Conservation (phyloP, 163 green algal species). For the Scenedesmus sp. region DNA sequence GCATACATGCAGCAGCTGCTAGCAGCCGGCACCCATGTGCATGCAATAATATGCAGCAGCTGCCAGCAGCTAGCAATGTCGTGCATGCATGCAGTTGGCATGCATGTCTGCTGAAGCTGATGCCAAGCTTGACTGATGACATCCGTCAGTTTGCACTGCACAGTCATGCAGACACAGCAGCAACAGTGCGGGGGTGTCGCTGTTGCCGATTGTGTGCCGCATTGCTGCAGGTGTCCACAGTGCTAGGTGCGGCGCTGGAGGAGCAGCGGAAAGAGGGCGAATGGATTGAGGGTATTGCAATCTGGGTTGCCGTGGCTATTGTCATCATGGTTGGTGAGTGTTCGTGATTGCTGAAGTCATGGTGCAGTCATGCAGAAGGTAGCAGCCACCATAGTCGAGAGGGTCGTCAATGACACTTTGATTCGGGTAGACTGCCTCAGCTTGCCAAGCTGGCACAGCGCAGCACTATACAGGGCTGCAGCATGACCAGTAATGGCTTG, state of each 20-base stretch:
- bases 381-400: neutral
- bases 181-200: neutral
- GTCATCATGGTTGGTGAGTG: slow-evolving; percentile 90
- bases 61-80: neutral
- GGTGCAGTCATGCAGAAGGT: neutral
- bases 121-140: too few relatives aligned
- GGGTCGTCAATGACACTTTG: too few relatives aligned
- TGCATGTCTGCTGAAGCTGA: neutral
- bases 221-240: slow-evolving; percentile 81
- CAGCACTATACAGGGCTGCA: too few relatives aligned
- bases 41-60: slow-evolving; percentile 5
- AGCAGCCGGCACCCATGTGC: neutral
- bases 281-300: slow-evolving; percentile 95
- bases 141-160: neutral
- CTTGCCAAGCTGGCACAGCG: too few relatives aligned
- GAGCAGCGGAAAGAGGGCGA: slow-evolving; percentile 84
- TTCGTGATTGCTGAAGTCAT: neutral
- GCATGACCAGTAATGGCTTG: too few relatives aligned
- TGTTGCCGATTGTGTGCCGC: neutral
- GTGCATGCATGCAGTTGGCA: neutral
- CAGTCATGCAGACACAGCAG: neutral
- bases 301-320: slow-evolving; percentile 94
- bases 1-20: slow-evolving; percentile 3
- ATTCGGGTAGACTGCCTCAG: too few relatives aligned
- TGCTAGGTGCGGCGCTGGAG: slow-evolving; percentile 84